These are phyloP conservation scores for Barnettozyma vustinii DNA, from an alignment of 805 yeast genomes.

Conservation along the genomic window DNA sequence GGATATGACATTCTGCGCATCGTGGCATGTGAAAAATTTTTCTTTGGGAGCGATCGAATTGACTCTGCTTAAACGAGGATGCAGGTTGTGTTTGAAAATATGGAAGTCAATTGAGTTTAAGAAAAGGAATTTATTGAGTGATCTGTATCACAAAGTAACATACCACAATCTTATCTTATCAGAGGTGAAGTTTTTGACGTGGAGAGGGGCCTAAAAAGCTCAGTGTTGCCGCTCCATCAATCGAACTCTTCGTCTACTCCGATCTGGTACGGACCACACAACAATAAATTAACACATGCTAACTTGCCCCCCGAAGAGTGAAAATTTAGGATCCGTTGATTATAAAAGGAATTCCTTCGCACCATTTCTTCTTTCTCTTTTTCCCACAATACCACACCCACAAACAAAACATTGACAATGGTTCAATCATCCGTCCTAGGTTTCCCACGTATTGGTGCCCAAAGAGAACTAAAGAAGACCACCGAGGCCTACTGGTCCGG, in stretches of 20 bases:
- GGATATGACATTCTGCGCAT: not conserved
- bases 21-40: slow-evolving; percentile 8
- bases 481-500: slow-evolving; percentile 99
- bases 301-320: not conserved
- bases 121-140: not conserved
- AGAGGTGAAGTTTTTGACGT: not conserved
- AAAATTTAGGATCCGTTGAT: not conserved
- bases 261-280: not conserved
- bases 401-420: slow-evolving; percentile 40
- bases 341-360: not conserved
- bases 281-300: not conserved
- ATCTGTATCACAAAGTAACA: not conserved
- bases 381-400: slow-evolving; percentile 1
- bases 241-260: not conserved
- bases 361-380: slow-evolving; percentile 1
- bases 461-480: slow-evolving; percentile 98
- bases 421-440: slow-evolving; percentile 97
- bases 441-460: slow-evolving; percentile 99
- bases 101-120: not conserved
- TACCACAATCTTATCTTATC: not conserved
- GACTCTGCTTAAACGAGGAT: slow-evolving; percentile 7
- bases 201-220: not conserved
- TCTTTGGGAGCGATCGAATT: not conserved
- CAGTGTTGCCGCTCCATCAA: not conserved
- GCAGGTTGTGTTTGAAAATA: not conserved